These are phyloP conservation scores for Clonostachys chloroleuca DNA, from an alignment of 2,329 filamentous ascomycete genomes.

Conservation along the genomic window DNA sequence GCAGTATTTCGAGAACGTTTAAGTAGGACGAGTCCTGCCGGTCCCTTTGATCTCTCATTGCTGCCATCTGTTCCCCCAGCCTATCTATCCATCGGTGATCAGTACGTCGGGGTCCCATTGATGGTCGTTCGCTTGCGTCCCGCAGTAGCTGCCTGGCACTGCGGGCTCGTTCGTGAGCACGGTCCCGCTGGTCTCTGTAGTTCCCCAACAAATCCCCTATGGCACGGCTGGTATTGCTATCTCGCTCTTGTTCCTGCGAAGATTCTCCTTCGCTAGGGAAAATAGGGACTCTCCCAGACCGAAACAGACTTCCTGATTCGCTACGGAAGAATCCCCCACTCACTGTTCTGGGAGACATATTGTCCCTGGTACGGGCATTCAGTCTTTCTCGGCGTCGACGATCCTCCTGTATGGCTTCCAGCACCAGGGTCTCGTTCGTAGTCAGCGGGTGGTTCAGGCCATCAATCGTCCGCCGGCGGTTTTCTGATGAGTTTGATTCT, in stretches of 20 bases:
- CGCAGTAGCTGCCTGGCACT: conserved; percentile 23
- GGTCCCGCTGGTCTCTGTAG: conserved; percentile 29
- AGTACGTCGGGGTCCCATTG: conserved; percentile 9
- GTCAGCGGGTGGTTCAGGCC: conserved; percentile 46
- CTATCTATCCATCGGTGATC: conserved; percentile 25
- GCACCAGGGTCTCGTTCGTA: conserved; percentile 48
- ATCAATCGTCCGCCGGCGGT: conserved; percentile 25
- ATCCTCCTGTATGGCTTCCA: conserved; percentile 51
- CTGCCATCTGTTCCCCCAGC: conserved; percentile 26
- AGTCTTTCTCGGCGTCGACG: conserved; percentile 44
- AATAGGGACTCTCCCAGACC: too few relatives aligned
- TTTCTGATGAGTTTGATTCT: conserved; percentile 6
- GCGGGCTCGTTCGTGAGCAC: conserved; percentile 23
- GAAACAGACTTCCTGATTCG: not conserved
- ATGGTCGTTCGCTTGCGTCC: conserved; percentile 14
- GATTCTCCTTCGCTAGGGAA: not conserved
- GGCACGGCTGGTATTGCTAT: conserved; percentile 26
- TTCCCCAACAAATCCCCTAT: conserved; percentile 31
- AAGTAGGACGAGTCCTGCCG: conserved; percentile 27
- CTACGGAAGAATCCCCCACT: not conserved
- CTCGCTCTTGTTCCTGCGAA: not conserved
- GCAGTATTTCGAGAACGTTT: conserved; percentile 29
- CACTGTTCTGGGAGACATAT: not conserved
- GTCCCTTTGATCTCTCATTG: conserved; percentile 26
- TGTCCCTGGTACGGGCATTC: conserved; percentile 6